These are phyloP conservation scores for Fusarium sp. DNA, from an alignment of 2,329 filamentous ascomycete species.

Conservation along the genomic window DNA sequence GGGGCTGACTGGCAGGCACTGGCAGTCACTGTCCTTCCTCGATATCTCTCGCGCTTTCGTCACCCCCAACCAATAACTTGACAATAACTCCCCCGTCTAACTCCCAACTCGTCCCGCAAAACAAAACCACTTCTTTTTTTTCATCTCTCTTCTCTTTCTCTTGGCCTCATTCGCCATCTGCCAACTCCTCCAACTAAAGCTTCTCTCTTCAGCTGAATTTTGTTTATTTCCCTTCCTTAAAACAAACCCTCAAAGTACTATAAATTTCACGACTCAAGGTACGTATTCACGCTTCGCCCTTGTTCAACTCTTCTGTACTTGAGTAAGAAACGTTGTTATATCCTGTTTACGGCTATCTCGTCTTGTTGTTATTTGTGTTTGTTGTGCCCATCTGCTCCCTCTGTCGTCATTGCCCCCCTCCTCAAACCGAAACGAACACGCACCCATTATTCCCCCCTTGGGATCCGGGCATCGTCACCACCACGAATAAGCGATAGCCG, in stretches of 20 bases:
- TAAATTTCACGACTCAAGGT: conserved; percentile 38
- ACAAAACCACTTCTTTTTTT: conserved; percentile 48
- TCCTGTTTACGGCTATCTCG: conserved; percentile 24
- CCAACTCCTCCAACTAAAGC: conserved; percentile 37
- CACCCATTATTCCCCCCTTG: conserved; percentile 37
- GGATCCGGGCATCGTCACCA: conserved; percentile 30
- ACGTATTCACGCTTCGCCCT: conserved; percentile 30
- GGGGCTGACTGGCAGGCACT: conserved; percentile 7
- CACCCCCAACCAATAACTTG: conserved; percentile 45
- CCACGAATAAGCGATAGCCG: conserved; percentile 25
- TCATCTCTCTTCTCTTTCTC: conserved; percentile 42
- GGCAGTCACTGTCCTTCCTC: conserved; percentile 23
- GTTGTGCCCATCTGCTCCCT: conserved; percentile 51
- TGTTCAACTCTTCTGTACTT: conserved; percentile 2
- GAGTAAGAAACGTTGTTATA: conserved; percentile 2
- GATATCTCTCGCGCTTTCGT: conserved; percentile 51
- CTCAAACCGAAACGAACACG: conserved; percentile 42
- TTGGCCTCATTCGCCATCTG: conserved; percentile 37
- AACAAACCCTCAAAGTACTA: conserved; percentile 26
- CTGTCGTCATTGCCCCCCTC: conserved; percentile 57
- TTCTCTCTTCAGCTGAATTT: conserved; percentile 32
- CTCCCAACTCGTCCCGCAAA: conserved; percentile 44
- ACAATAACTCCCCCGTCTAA: conserved; percentile 39
- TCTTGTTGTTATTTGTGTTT: conserved; percentile 32
- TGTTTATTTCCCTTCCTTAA: conserved; percentile 35